Evolutionary conservation across 1,284 basidiomycete genomes (phyloP), one percentile per base, ranked within the genome.

Genomic region (Cryptococcus sp.): DNA sequence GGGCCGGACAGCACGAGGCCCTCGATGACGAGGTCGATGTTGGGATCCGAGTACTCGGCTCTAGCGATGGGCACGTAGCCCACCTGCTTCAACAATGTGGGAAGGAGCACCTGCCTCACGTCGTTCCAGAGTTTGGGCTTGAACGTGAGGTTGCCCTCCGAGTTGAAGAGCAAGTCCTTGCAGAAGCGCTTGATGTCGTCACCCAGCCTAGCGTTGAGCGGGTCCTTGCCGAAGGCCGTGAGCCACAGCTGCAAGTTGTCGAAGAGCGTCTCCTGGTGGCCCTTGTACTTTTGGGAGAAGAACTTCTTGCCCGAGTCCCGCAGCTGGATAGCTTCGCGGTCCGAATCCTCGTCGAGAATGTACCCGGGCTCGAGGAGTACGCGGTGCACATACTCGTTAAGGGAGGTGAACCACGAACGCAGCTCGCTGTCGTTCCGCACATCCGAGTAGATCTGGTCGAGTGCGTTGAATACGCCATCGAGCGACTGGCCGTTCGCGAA

Each of bases 11-110:
- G 82, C 4, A 90, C 87, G 35, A 97, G 82, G 77, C 97, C 95
- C 82, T 98, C 94, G 59, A 97, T 85, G 57, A 96, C 89, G 50
- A 95, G 81, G 66, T 94, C 91, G 61, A 92, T 76, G n/a, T 82
- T 75, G 50, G 88, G 85, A 72, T 93, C 89, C n/a, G 85, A 86
- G 79, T 92, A 94, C 77, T 96, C 92, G 75, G 91, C 85, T 46
- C 90, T 85, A 0, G 90, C 92, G 63, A 96, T 92, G 23, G 94
- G 94, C 54, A 98, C 78, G 75, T 92, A 91, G 24, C 91, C 91
- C 60, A 91, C 80, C 24, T 76, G 85, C 51, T 87, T 82, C 71
- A 94, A 85, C 52, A 96, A 73, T 20, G 83, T 79, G 20, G 94
- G 94, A 0, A 96, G 71, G 66, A 97, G 89, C 61, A 91, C 85